Percentiles rank a stretch among this genome's conserved stretches.
Conservation (phyloP, 148 eudicot genomes). For the Amaranthus hypochondriacus region DNA sequence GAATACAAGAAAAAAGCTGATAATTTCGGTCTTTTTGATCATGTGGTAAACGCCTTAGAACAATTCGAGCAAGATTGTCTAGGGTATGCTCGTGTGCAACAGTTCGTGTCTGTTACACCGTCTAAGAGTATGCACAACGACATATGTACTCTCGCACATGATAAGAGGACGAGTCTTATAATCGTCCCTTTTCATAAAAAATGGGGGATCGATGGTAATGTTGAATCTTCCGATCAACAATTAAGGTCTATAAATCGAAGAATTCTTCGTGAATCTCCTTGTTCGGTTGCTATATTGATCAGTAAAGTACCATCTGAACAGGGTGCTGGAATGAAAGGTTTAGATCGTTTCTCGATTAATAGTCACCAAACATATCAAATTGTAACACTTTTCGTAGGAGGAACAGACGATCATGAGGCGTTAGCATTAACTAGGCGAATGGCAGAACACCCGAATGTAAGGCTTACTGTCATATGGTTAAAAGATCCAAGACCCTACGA, state of each 20-base stretch:
- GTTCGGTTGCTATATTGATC: constrained; percentile 33
- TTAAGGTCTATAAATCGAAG: constrained; percentile 24
- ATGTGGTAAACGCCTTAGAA: constrained; percentile 22
- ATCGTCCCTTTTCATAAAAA: constrained; percentile 26
- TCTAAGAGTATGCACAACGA: constrained; percentile 36
- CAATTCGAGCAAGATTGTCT: constrained; percentile 18
- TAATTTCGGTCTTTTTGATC: not conserved
- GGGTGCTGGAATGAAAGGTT: not conserved
- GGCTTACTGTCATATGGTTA: constrained; percentile 28
- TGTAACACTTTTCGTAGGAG: constrained; percentile 34
- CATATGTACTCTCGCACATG: constrained; percentile 30
- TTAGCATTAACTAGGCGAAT: constrained; percentile 25
- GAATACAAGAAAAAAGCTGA: constrained; percentile 5
- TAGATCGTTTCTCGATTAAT: not conserved
- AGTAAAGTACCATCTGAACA: constrained; percentile 13
- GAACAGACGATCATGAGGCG: constrained; percentile 38
- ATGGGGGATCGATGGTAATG: constrained; percentile 25
- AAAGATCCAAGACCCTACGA: not conserved
- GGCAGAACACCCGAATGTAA: constrained; percentile 25
- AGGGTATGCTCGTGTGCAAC: constrained; percentile 24
- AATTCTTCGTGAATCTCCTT: constrained; percentile 33
- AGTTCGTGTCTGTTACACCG: constrained; percentile 29
- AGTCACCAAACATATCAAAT: constrained; percentile 5
- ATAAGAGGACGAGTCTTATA: constrained; percentile 26
- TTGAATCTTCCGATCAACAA: constrained; percentile 7